Evolutionary conservation across 768 basidiomycete genomes (phyloP), one percentile per base, ranked within the genome.

Genomic region (Leccinum subtestaceum): DNA sequence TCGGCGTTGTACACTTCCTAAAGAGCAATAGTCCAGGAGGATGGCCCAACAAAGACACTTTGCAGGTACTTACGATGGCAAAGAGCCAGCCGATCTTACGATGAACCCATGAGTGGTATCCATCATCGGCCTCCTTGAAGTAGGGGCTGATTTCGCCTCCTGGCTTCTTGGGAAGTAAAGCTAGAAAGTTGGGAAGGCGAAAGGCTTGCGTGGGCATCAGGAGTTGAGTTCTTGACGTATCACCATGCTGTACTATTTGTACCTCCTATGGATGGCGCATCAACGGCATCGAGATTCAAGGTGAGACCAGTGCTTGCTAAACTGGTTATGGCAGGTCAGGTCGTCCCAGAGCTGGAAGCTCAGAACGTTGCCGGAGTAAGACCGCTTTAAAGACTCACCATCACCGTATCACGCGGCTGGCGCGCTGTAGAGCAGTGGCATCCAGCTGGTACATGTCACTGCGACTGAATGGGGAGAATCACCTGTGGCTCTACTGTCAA

Each of bases 1-100:
- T 72, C 68, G 12, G 65, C 63, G 38, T 71, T 67, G 25, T 58
- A 63, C 9, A 72, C 65, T 29, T 67, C 68, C 72, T 72, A 23
- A 31, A 12, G 13, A 31, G n/a, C 17, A 8, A 7, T 7, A 21
- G 34, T 59, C 45, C 48, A 27, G 21, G 25, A 46, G 19, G 36
- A n/a, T 3, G 25, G 5, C 5, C 38, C 8, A 15, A 29, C 38
- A 34, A 13, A 29, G n/a, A 4, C 19, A 25, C 25, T n/a, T 32
- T 5, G 38, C 17, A 13, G 13, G 45, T 38, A 60, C 69, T 15
- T 38, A 69, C 71, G 6, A 63, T 62, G 10, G 69, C 53, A 31
- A 64, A 65, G 34, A 65, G 60, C 55, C 66, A 60, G n/a, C 66
- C 67, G 13, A 73, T 38, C 27, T 64, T 67, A 6, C 56, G 21